These are phyloP conservation scores for Beauveria varroae DNA, from an alignment of 2,329 filamentous ascomycete species.

Conservation along the genomic window DNA sequence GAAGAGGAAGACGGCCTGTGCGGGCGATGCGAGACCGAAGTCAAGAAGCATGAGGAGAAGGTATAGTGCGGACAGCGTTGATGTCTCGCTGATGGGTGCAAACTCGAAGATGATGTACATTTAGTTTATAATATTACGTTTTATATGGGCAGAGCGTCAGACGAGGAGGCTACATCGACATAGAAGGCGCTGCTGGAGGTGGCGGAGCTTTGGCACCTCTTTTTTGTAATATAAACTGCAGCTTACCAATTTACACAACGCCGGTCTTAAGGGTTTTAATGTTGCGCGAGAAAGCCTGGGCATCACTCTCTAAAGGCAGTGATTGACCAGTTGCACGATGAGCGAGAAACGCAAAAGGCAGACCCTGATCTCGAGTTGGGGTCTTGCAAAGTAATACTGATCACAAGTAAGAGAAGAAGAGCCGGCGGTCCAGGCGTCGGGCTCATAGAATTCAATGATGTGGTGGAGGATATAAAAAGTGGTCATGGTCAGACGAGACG, in stretches of 20 bases:
- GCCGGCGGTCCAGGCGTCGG: too few relatives aligned
- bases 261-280: too few relatives aligned
- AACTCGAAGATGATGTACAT: background rate
- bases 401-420: too few relatives aligned
- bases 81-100: background rate
- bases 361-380: too few relatives aligned
- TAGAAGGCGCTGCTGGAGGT: background rate
- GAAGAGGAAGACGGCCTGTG: constrained; percentile 61
- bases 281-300: background rate
- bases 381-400: too few relatives aligned
- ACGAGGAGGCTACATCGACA: background rate
- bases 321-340: background rate
- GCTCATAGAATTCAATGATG: background rate
- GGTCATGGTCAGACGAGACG: background rate
- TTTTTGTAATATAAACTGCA: background rate
- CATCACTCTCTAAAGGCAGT: background rate
- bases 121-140: background rate
- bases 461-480: background rate
- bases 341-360: too few relatives aligned
- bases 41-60: constrained; percentile 24
- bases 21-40: constrained; percentile 61
- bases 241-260: background rate
- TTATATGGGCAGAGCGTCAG: too few relatives aligned
- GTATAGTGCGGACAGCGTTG: background rate
- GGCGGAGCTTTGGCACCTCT: background rate